A percentile compares a stretch with the other conserved stretches of the same genome.
Evolutionary conservation across 2,329 filamentous ascomycete species (phyloP).

Genomic region (Trichoderma semiorbis): DNA sequence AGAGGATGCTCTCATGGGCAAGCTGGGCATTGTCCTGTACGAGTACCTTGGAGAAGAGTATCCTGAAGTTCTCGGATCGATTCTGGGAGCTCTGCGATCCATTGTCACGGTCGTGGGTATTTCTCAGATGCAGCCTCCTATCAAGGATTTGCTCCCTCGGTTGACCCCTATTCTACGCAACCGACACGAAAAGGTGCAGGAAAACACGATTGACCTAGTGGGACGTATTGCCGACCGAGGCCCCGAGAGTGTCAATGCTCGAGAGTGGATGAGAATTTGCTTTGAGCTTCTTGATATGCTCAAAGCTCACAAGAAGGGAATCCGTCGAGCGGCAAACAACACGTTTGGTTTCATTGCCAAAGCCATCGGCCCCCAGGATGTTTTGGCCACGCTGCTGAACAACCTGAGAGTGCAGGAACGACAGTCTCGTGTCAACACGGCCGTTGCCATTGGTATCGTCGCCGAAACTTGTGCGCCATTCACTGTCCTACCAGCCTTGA

Average conservation of each 20-base stretch:
- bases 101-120: constrained; percentile 98
- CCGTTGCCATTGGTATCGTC: constrained; percentile 96
- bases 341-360: constrained; percentile 99
- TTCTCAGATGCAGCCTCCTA: constrained; percentile 95
- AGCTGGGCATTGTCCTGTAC: constrained; percentile 90
- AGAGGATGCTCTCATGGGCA: constrained; percentile 92
- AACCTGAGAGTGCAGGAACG: constrained; percentile 96
- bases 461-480: constrained; percentile 98
- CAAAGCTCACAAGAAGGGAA: constrained; percentile 99
- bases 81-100: constrained; percentile 87
- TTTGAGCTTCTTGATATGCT: constrained; percentile 99
- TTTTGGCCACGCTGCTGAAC: constrained; percentile 90
- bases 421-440: constrained; percentile 96
- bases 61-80: constrained; percentile 93
- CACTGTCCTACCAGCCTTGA: constrained; percentile 94
- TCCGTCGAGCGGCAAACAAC: constrained; percentile 96
- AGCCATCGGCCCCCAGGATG: constrained; percentile 96
- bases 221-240: constrained; percentile 97
- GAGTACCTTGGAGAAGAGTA: constrained; percentile 99
- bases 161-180: constrained; percentile 98
- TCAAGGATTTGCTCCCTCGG: constrained; percentile 90
- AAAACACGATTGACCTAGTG: constrained; percentile 97
- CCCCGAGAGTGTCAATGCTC: constrained; percentile 91
- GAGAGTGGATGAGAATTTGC: constrained; percentile 99
- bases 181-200: constrained; percentile 97